Base-by-base conservation (phyloP, 2,329 filamentous ascomycete genomes). In the Colletotrichum musae region DNA sequence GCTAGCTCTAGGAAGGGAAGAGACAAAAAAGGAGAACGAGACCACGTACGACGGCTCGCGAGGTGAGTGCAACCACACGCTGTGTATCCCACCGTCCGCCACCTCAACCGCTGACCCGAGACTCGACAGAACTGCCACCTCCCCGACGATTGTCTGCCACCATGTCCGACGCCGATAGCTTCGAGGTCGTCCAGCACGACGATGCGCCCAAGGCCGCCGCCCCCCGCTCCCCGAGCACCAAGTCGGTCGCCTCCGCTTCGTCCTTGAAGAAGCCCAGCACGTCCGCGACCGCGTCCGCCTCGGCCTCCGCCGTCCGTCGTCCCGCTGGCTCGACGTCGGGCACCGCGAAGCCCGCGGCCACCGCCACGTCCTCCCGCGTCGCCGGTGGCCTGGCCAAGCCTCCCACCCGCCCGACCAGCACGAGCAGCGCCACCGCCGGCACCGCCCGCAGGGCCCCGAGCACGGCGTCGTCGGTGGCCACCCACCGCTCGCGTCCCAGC, bases 121-220 rank as follows among this genome's bases (percentile, higher is more conserved):
- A 58, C 41, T 26, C 36, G 48, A 50, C 68, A 68, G 68, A 58
- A 62, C 36, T 54, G 13, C 16, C 39, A 36, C 47, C 48, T 59
- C 48, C 57, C 52, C 53, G 18, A 69, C 50, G 62, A 66, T 50
- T 58, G 13, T 50, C 36, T 39, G 26, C 59, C 73, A 79, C 45
- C 72, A 86, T 86, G 84, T 84, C 84, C 74, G 84, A 86, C 73
- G 77, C 79, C 71, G 84, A 85, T 73, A 81, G 80, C 73, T 80
- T 82, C 76, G 83, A 85, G 70, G 80, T 81, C 67, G 78, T 81
- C 64, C 81, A 84, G 74, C 80, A 78, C 70, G 83, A 85, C 45
- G 83, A 84, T 72, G 81, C 78, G 54, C 71, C 80, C 66, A 71
- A 73, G 41, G 70, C 72, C 47, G 70, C 72, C 47, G 75, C 75